These are phyloP conservation scores for Lyophyllum semitale DNA, from an alignment of 768 basidiomycete species.

Conservation along the genomic window DNA sequence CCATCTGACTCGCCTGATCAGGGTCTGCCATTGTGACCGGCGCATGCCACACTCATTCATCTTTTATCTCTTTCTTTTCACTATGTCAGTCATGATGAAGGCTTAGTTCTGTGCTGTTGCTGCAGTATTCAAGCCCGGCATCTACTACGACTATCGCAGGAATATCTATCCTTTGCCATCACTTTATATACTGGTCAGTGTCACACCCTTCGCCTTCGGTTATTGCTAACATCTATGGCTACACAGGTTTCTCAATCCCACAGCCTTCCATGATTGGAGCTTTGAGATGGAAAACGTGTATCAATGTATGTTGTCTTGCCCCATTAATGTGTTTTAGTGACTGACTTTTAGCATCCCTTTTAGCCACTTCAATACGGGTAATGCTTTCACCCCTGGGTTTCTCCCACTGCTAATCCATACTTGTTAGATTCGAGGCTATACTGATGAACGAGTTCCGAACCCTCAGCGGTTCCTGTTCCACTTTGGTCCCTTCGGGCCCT, in stretches of 20 bases:
- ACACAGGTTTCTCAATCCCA: slow-evolving; percentile 45
- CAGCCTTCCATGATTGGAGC: slow-evolving; percentile 67
- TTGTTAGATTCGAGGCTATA: too few relatives aligned
- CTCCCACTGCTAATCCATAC: too few relatives aligned
- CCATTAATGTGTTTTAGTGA: neutral
- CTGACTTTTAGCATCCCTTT: slow-evolving; percentile 7
- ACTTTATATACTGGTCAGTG: too few relatives aligned
- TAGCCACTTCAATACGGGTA: too few relatives aligned
- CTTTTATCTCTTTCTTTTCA: slow-evolving; percentile 57
- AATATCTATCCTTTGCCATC: slow-evolving; percentile 45
- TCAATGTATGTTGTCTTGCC: slow-evolving; percentile 39
- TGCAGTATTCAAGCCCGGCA: slow-evolving; percentile 60
- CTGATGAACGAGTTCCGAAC: slow-evolving; percentile 83
- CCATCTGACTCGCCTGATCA: neutral
- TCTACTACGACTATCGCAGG: slow-evolving; percentile 54
- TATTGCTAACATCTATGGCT: too few relatives aligned
- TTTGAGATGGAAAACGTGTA: slow-evolving; percentile 67
- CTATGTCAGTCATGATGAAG: slow-evolving; percentile 67
- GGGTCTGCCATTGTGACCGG: too few relatives aligned
- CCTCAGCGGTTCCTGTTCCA: slow-evolving; percentile 58
- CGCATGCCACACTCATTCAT: slow-evolving; percentile 24
- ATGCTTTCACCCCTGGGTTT: too few relatives aligned
- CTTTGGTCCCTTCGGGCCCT: slow-evolving; percentile 61
- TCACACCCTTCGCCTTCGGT: too few relatives aligned
- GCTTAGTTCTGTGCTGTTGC: slow-evolving; percentile 80